phyloP scores from a whole-genome alignment of 2,329 filamentous ascomycete genomes.

The Passalora sequoiae region DNA sequence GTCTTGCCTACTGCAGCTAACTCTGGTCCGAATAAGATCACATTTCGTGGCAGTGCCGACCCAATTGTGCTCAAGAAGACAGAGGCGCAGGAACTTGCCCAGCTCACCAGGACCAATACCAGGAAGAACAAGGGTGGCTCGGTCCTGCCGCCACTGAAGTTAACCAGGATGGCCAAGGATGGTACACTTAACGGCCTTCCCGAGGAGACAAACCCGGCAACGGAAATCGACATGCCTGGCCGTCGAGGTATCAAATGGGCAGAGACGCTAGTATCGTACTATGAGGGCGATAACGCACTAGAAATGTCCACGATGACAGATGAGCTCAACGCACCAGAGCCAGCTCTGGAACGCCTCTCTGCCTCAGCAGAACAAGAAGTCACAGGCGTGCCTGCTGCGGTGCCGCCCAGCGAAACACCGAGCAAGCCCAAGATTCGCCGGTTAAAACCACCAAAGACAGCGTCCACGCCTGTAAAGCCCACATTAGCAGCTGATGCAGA shows the following conservation, averaged over 20 bases:
- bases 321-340: conserved; percentile 14
- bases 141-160: conserved; percentile 39
- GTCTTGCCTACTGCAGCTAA: conserved; percentile 26
- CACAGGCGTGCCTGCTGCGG: conserved; percentile 7
- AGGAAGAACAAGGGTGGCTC: conserved; percentile 47
- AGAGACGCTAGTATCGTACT: conserved; percentile 43
- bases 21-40: conserved; percentile 38
- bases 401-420: conserved; percentile 26
- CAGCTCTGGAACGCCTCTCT: not conserved
- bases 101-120: conserved; percentile 45
- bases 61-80: conserved; percentile 44
- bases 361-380: conserved; percentile 10
- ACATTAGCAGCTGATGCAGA: not conserved
- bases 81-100: conserved; percentile 46
- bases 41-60: conserved; percentile 40
- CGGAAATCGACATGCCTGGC: conserved; percentile 25
- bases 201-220: conserved; percentile 8
- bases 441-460: conserved; percentile 22
- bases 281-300: conserved; percentile 29
- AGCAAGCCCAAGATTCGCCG: conserved; percentile 30
- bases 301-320: conserved; percentile 23
- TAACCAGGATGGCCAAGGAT: conserved; percentile 37
- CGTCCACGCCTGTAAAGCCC: conserved; percentile 19
- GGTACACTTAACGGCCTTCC: conserved; percentile 13
- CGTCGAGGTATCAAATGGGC: conserved; percentile 42